A percentile compares a stretch with the other conserved stretches of the same genome.
Evolutionary conservation across 805 yeast species (phyloP).

Genomic region (Barnettozyma populi): DNA sequence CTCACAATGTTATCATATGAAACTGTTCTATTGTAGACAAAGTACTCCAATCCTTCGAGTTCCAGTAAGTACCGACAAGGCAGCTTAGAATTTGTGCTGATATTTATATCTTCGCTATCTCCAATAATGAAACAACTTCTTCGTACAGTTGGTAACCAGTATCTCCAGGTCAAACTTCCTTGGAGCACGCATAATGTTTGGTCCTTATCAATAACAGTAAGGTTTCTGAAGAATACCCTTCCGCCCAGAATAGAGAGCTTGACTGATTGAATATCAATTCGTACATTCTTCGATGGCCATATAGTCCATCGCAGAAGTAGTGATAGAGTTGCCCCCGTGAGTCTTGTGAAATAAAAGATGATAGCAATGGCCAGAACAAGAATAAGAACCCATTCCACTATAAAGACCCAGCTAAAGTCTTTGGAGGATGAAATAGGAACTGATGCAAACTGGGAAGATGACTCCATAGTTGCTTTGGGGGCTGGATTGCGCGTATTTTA

Average conservation of each 20-base stretch:
- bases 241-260: constrained; percentile 82
- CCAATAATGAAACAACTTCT: constrained; percentile 13
- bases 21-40: constrained; percentile 70
- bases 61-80: constrained; percentile 54
- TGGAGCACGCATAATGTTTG: constrained; percentile 65
- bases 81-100: constrained; percentile 37
- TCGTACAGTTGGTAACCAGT: constrained; percentile 61
- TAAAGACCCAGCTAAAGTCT: constrained; percentile 63
- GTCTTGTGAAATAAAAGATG: constrained; percentile 71
- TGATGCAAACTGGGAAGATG: constrained; percentile 3
- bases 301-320: constrained; percentile 43
- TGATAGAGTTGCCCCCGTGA: constrained; percentile 57
- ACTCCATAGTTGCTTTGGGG: background rate
- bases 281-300: constrained; percentile 59
- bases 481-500: background rate
- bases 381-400: constrained; percentile 76
- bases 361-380: constrained; percentile 56
- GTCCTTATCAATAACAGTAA: constrained; percentile 69
- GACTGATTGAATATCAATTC: constrained; percentile 64
- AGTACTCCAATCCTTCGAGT: constrained; percentile 76
- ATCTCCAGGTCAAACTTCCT: constrained; percentile 82
- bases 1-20: constrained; percentile 68
- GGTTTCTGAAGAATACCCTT: constrained; percentile 67
- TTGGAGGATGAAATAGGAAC: constrained; percentile 1
- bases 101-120: constrained; percentile 16